A percentile compares a stretch with the other conserved stretches of the same genome.
These are phyloP conservation scores for Pestalotiopsis sp. DNA, from an alignment of 2,329 filamentous ascomycete species.

Conservation along the genomic window DNA sequence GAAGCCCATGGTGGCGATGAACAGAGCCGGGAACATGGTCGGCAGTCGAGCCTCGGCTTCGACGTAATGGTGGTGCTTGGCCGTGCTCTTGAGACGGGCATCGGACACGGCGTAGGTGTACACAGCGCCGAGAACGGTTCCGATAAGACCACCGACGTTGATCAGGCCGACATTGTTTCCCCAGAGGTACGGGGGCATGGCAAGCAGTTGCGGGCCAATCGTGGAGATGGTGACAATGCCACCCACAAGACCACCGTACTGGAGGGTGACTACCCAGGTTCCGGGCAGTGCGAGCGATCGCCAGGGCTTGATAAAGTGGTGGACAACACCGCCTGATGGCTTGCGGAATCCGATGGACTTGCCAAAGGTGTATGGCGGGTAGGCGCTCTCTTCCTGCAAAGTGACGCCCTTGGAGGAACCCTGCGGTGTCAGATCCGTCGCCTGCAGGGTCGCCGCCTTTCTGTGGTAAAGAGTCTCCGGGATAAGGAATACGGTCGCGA, in stretches of 20 bases:
- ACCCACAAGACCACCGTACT: constrained; percentile 39
- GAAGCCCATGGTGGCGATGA: constrained; percentile 33
- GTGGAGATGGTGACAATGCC: constrained; percentile 37
- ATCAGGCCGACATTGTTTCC: constrained; percentile 34
- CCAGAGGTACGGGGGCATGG: constrained; percentile 36
- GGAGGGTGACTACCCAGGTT: constrained; percentile 38
- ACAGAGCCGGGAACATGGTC: constrained; percentile 31
- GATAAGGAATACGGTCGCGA: constrained; percentile 32
- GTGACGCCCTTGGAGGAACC: not conserved
- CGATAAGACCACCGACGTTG: constrained; percentile 36
- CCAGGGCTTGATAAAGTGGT: constrained; percentile 30
- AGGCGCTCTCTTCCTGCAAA: not conserved
- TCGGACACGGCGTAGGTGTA: constrained; percentile 31
- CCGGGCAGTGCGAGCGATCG: constrained; percentile 32
- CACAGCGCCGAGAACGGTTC: constrained; percentile 28
- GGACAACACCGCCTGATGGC: constrained; percentile 20
- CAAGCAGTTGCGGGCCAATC: constrained; percentile 34
- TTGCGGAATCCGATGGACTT: constrained; percentile 26
- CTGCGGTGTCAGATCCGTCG: not conserved
- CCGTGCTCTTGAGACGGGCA: constrained; percentile 23
- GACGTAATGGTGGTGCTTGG: constrained; percentile 27
- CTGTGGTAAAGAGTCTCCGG: constrained; percentile 37
- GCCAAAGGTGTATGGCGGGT: constrained; percentile 26
- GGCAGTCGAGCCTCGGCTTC: constrained; percentile 37
- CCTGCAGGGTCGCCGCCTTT: not conserved